Conservation (phyloP, 163 green algal species). For the Dunaliella salina region DNA sequence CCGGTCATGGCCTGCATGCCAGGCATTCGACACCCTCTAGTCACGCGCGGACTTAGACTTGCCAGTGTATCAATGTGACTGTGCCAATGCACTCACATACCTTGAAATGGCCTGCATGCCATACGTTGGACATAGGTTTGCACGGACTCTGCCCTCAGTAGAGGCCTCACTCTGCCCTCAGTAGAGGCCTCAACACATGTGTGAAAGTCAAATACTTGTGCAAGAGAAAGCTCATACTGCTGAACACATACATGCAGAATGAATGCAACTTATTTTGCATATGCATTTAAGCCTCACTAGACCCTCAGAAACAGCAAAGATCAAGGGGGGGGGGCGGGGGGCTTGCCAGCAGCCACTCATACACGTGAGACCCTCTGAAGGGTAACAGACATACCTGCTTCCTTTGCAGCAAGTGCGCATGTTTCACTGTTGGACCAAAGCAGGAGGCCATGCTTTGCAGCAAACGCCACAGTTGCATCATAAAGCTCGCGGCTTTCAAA, state of each 20-base stretch:
- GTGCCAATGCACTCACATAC: constrained; percentile 44
- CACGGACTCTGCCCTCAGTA: neutral
- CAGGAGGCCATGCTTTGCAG: constrained; percentile 29
- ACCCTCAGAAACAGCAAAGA: too few relatives aligned
- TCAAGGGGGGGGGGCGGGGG: too few relatives aligned
- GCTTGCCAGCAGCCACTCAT: neutral
- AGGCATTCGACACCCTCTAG: neutral
- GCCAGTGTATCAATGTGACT: neutral
- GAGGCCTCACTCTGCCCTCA: neutral
- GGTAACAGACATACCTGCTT: constrained; percentile 4
- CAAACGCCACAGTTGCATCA: constrained; percentile 27
- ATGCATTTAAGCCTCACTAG: too few relatives aligned
- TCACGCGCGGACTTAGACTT: neutral
- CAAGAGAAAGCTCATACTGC: too few relatives aligned
- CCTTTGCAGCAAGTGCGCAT: constrained; percentile 34
- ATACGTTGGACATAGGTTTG: neutral
- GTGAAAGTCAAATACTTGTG: too few relatives aligned
- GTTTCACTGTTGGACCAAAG: constrained; percentile 34
- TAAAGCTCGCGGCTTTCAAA: constrained; percentile 64
- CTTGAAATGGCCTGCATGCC: constrained; percentile 24
- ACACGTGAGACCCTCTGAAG: neutral
- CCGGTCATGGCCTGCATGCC: constrained; percentile 27
- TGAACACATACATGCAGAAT: too few relatives aligned
- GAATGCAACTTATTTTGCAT: too few relatives aligned
- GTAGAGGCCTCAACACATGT: too few relatives aligned